Conservation (phyloP, 805 yeast genomes). For the Alloascoidea africana region DNA sequence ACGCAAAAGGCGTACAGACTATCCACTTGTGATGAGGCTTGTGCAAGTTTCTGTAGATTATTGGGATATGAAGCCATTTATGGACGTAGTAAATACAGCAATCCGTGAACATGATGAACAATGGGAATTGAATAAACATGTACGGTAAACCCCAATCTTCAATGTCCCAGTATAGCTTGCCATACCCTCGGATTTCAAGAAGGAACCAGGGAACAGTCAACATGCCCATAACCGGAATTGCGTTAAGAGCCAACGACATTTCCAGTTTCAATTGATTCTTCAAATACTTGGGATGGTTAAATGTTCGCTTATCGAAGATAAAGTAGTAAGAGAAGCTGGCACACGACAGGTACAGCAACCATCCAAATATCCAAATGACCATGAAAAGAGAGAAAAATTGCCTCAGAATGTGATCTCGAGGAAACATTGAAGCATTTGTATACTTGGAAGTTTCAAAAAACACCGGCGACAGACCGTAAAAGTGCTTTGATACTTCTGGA, state of each 20-base stretch:
- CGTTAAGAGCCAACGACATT: conserved; percentile 47
- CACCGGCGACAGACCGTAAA: conserved; percentile 42
- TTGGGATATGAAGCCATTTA: conserved; percentile 76
- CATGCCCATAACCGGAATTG: conserved; percentile 70
- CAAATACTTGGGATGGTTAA: conserved; percentile 76
- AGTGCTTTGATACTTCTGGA: conserved; percentile 2
- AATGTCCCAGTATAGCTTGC: conserved; percentile 45
- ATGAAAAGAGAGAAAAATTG: conserved; percentile 39
- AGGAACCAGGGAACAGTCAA: conserved; percentile 67
- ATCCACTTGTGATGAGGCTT: conserved; percentile 89
- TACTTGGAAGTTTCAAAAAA: conserved; percentile 35
- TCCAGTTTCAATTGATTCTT: conserved; percentile 71
- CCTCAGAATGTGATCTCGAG: conserved; percentile 49
- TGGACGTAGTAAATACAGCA: conserved; percentile 72
- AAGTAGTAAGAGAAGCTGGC: conserved; percentile 53
- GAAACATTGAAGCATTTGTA: conserved; percentile 42
- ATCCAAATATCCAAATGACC: conserved; percentile 55
- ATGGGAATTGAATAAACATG: conserved; percentile 38
- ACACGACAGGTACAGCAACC: conserved; percentile 47
- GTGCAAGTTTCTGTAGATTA: conserved; percentile 56
- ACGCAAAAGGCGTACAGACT: conserved; percentile 80
- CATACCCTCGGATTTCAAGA: conserved; percentile 54
- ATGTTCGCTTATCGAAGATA: conserved; percentile 61
- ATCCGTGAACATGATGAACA: conserved; percentile 69
- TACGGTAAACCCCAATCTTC: conserved; percentile 52